Conservation (phyloP, 1,284 basidiomycete species). For the Cryptococcus wingfieldii region DNA sequence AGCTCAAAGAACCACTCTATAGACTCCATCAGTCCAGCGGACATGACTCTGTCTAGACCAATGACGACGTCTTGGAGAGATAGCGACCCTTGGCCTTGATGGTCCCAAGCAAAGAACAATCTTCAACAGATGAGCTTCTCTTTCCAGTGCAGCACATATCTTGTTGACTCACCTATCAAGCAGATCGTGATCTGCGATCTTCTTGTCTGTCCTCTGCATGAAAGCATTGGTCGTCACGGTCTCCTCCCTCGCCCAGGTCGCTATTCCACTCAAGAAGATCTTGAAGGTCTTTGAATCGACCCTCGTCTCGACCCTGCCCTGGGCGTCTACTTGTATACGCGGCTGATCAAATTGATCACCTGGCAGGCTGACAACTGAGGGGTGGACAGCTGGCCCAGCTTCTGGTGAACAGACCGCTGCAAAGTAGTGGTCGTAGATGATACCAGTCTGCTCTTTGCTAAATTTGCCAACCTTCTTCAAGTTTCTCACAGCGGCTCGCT, state of each 20-base stretch:
- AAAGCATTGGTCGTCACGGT: slow-evolving; percentile 88
- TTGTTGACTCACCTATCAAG: slow-evolving; percentile 49
- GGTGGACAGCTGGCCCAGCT: slow-evolving; percentile 11
- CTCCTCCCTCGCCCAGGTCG: slow-evolving; percentile 95
- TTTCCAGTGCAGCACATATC: neutral
- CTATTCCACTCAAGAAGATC: slow-evolving; percentile 85
- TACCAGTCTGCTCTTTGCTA: slow-evolving; percentile 80
- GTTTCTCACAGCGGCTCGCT: slow-evolving; percentile 89
- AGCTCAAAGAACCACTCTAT: slow-evolving; percentile 98
- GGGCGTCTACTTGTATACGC: slow-evolving; percentile 43
- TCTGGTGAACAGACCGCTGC: slow-evolving; percentile 74
- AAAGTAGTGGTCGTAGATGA: slow-evolving; percentile 87
- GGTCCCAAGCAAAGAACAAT: slow-evolving; percentile 89
- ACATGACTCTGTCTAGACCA: slow-evolving; percentile 87
- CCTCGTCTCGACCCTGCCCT: slow-evolving; percentile 79
- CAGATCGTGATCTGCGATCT: slow-evolving; percentile 52
- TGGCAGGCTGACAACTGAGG: slow-evolving; percentile 7
- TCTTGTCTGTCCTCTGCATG: slow-evolving; percentile 59
- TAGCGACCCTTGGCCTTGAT: slow-evolving; percentile 68
- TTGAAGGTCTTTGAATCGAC: slow-evolving; percentile 83
- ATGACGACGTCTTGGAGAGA: slow-evolving; percentile 86
- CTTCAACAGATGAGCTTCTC: slow-evolving; percentile 55
- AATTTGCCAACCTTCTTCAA: slow-evolving; percentile 77
- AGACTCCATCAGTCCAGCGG: slow-evolving; percentile 94
- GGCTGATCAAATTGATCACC: slow-evolving; percentile 41